Evolutionary conservation across 2,329 filamentous ascomycete genomes (phyloP).

Genomic region (Claviceps spartinae): DNA sequence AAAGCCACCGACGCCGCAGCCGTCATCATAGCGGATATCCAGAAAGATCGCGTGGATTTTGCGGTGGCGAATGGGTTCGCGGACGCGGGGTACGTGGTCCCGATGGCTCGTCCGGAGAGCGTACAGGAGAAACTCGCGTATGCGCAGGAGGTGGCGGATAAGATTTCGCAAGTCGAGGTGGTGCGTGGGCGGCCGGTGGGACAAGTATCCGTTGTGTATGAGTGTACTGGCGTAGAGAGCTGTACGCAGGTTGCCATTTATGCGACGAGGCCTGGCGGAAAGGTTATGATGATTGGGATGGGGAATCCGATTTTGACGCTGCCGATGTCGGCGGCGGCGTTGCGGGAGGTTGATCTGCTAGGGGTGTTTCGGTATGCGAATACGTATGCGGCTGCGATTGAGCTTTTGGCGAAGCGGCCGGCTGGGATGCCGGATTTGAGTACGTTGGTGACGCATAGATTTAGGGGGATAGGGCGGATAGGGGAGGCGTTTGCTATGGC

Average conservation of each 20-base stretch:
- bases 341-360: conserved; percentile 57
- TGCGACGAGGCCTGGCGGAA: conserved; percentile 52
- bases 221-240: conserved; percentile 67
- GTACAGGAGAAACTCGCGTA: conserved; percentile 40
- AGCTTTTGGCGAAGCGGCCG: conserved; percentile 34
- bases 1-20: conserved; percentile 29
- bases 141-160: conserved; percentile 34
- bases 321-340: conserved; percentile 52
- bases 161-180: conserved; percentile 22
- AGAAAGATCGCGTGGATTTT: conserved; percentile 42
- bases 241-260: conserved; percentile 67
- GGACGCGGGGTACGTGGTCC: conserved; percentile 36
- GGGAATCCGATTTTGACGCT: conserved; percentile 57
- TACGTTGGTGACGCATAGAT: conserved; percentile 58
- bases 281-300: conserved; percentile 59
- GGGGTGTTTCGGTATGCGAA: conserved; percentile 64
- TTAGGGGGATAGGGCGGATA: conserved; percentile 47
- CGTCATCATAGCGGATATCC: conserved; percentile 43
- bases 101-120: conserved; percentile 31
- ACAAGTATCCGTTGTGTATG: conserved; percentile 56
- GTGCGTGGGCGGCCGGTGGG: conserved; percentile 34
- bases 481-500: conserved; percentile 62
- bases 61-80: conserved; percentile 42
- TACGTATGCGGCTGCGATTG: conserved; percentile 48
- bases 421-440: conserved; percentile 47